Percentiles rank a stretch among this genome's conserved stretches.
Conservation (phyloP, 495 filamentous ascomycete species). For the Terfezia claveryi region DNA sequence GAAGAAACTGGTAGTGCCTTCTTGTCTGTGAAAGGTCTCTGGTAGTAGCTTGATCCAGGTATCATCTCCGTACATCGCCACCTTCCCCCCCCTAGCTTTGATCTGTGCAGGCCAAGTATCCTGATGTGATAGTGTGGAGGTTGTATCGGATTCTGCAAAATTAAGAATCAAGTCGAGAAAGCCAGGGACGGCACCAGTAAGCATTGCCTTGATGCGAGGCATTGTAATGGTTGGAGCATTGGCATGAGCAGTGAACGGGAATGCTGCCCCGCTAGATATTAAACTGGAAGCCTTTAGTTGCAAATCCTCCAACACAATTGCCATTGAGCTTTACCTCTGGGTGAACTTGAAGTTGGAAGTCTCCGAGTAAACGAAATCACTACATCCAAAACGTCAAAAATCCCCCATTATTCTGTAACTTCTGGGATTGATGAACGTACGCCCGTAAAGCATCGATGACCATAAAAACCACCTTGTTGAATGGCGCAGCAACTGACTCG, state of each 20-base stretch:
- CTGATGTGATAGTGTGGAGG: conserved; percentile 61
- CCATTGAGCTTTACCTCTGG: conserved; percentile 41
- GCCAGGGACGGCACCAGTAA: conserved; percentile 85
- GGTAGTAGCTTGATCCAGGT: conserved; percentile 97
- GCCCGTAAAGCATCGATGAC: conserved; percentile 87
- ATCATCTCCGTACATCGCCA: conserved; percentile 94
- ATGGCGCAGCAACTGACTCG: conserved; percentile 36
- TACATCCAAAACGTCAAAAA: conserved; percentile 18
- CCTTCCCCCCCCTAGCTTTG: conserved; percentile 46
- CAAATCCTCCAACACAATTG: background rate
- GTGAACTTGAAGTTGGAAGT: conserved; percentile 71
- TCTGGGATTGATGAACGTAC: conserved; percentile 25
- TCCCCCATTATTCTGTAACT: background rate
- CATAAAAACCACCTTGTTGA: conserved; percentile 90
- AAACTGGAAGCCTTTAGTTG: conserved; percentile 33
- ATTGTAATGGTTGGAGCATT: conserved; percentile 92
- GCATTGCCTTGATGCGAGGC: conserved; percentile 93
- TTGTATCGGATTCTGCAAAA: conserved; percentile 81
- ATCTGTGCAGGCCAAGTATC: conserved; percentile 94
- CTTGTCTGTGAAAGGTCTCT: conserved; percentile 55
- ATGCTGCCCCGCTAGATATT: conserved; percentile 56
- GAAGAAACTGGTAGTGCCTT: conserved; percentile 95
- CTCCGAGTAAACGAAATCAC: conserved; percentile 81
- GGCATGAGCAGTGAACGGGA: conserved; percentile 93
- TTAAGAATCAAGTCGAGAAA: conserved; percentile 95